Evolutionary conservation across 2,329 filamentous ascomycete species (phyloP).

Genomic region (Colletotrichum agaves): DNA sequence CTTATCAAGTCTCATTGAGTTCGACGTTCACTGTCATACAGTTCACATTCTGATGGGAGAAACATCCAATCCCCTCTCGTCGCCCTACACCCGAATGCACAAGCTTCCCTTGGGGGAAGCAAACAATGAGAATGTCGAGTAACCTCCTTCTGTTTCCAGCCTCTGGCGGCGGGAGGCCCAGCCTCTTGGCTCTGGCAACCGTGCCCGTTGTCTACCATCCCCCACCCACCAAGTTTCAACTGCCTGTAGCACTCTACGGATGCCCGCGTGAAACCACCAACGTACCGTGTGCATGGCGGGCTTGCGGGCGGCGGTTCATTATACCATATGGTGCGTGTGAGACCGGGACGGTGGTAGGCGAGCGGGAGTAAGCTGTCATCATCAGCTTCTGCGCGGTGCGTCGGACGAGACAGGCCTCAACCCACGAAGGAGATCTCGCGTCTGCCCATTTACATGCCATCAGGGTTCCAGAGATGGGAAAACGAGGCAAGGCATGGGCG

Average conservation of each 20-base stretch:
- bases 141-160: constrained; percentile 35
- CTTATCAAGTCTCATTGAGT: constrained; percentile 19
- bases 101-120: constrained; percentile 24
- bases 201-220: constrained; percentile 6
- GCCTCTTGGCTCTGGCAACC: constrained; percentile 13
- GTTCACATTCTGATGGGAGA: constrained; percentile 12
- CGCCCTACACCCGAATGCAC: constrained; percentile 27
- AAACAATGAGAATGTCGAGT: constrained; percentile 20
- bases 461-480: neutral
- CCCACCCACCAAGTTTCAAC: constrained; percentile 2
- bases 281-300: constrained; percentile 9
- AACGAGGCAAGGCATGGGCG: neutral
- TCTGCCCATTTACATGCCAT: constrained; percentile 21
- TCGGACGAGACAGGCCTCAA: constrained; percentile 15
- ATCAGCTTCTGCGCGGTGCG: neutral
- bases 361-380: constrained; percentile 7
- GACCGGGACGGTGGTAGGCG: neutral
- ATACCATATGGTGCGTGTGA: neutral
- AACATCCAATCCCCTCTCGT: constrained; percentile 22
- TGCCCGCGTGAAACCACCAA: constrained; percentile 29
- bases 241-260: neutral
- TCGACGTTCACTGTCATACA: constrained; percentile 14
- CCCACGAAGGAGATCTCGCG: constrained; percentile 25
- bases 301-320: neutral
- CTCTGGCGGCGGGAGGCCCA: constrained; percentile 10